A percentile compares a stretch with the other conserved stretches of the same genome.
Evolutionary conservation across 179 eudicot species (phyloP).

Genomic region (Carnegiea gigantea): DNA sequence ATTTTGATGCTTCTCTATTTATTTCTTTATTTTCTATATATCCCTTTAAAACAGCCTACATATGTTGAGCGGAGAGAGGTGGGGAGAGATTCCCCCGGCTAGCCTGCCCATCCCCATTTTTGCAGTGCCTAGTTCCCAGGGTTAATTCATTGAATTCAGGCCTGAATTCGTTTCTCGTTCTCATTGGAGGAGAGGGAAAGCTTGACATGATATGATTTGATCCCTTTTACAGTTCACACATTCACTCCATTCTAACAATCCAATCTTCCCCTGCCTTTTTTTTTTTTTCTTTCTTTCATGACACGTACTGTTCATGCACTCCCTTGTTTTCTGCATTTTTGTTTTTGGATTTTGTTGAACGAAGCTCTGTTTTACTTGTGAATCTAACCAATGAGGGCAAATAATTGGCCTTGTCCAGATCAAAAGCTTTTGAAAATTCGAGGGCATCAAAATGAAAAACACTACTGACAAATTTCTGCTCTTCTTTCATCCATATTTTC

Average conservation of each 20-base stretch:
- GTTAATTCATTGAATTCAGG: too few species aligned
- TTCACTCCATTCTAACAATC: neutral
- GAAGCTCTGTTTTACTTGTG: neutral
- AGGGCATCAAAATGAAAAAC: neutral
- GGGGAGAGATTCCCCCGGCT: too few species aligned
- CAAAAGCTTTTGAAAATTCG: neutral
- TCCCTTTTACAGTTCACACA: neutral
- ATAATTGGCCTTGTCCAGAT: neutral
- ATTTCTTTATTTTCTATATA: too few species aligned
- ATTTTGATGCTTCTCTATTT: too few species aligned
- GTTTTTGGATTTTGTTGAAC: neutral
- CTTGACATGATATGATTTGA: neutral
- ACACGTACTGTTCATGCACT: conserved; percentile 11
- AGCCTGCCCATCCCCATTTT: too few species aligned
- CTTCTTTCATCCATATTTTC: neutral
- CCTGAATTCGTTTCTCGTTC: neutral
- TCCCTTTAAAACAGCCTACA: too few species aligned
- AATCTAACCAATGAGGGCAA: neutral
- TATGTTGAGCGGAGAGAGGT: too few species aligned
- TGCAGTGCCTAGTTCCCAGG: too few species aligned
- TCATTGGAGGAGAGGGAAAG: neutral
- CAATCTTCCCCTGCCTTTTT: neutral
- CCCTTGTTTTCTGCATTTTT: conserved; percentile 3
- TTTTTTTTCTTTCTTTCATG: neutral
- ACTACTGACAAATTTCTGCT: neutral